Base-by-base conservation (phyloP, 2,329 filamentous ascomycete species). In the Scolecobasidium constrictum region DNA sequence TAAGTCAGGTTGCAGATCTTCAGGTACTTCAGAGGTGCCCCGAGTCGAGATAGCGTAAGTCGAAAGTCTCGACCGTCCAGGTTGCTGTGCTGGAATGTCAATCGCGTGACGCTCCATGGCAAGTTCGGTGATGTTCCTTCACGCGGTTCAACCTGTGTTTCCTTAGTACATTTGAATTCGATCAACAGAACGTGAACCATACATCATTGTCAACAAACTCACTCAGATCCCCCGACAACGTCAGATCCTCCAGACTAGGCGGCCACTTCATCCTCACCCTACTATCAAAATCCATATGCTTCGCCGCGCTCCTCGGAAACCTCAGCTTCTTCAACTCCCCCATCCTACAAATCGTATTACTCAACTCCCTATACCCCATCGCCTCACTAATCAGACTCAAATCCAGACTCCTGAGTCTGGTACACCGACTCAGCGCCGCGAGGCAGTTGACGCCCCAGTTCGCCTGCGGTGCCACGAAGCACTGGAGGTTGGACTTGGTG, bases 371-470 rank as follows among this genome's bases (percentile, higher is more conserved):
- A 47, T 75, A 65, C 4, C 58, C 57, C 21, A 77, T 67, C 1
- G 63, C 57, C 44, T 75, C 71, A 11, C 59, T 63, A 5, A 78
- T 68, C 3, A 74, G 62, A 4, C 64, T 67, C 5, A 80, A 58
- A 49, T 78, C 70, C 13, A 79, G 59, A 2, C 62, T 47, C 7
- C 57, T 57, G 4, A 81, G 60, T 0, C 64, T 60, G 4, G 50
- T 48, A 54, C 74, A 77, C 58, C 78, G 78, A 3, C 68, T 66
- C 16, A 81, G 54, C 2, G 71, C 64, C 2, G 73, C 66, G 48
- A 78, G 69, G 52, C 71, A 73, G 47, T 76, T 75, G 40, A 72
- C 57, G 3, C 69, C 69, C 50, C 80, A 79, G 3, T 69, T 71
- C 4, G 71, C 65, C 46, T 72, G 71, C 1, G 77, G 77, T 1